Base-by-base conservation (phyloP, 2,329 filamentous ascomycete species). In the Sclerotinia subarctica region DNA sequence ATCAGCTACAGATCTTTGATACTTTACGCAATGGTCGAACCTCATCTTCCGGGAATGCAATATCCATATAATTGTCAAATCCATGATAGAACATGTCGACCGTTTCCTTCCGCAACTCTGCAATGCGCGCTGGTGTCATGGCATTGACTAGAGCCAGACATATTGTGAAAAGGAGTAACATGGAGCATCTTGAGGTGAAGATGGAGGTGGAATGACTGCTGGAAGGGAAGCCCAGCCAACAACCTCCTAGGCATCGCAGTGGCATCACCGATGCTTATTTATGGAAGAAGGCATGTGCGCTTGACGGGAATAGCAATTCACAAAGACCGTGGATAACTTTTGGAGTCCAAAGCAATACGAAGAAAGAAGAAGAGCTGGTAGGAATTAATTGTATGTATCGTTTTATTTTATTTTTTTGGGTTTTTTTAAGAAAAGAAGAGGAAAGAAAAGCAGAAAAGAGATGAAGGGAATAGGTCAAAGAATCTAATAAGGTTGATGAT, bases 11-110 rank as follows among this genome's bases (percentile, higher is more conserved):
- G 15, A 19, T 38, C n/a, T 24, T 51, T 3, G n/a, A n/a, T 7
- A 26, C 35, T 8, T 38, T 51, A 21, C 4, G 32, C 21, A n/a
- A 24, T 62, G 21, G n/a, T 44, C 76, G 64, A 78, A 88, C 87
- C 85, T 95, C 95, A 77, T 99, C 95, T 79, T 98, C 95, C 17
- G 95, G 95, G 76, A 97, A 99, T 68, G 94, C 95, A 79, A 96
- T 85, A 72, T 86, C 81, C 89, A 97, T 95, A 82, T 99, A 99
- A 79, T 94, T 96, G 80, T 94, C 89, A 81, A 89, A 98, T 69
- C 95, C 95, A 83, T 99, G 95, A 79, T 96, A 97, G 82, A 98
- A 98, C 85, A 98, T 93, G 73, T 92, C 85, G 68, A 88, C 85
- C 15, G 87, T 88, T 68, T 88, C 84, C 72, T 81, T 82, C 65